Conservation (phyloP, 2,329 filamentous ascomycete genomes). For the Aspergillus sp. region DNA sequence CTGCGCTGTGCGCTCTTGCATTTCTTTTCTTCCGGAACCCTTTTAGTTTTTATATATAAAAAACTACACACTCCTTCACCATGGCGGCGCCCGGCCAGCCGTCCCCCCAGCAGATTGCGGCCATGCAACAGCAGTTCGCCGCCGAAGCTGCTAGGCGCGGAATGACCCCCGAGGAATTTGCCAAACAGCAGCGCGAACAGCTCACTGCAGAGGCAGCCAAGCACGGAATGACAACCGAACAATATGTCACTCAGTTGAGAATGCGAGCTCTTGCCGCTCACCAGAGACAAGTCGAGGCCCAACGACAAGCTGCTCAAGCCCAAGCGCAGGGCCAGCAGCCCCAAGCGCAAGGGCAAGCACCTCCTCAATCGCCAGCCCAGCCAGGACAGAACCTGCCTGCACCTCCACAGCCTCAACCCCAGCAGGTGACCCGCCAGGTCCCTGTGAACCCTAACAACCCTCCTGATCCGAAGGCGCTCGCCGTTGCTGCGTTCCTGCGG, state of each 20-base stretch:
- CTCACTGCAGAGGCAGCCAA: slow-evolving; percentile 52
- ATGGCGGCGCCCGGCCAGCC: slow-evolving; percentile 53
- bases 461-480: slow-evolving; percentile 83
- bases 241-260: slow-evolving; percentile 49
- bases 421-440: slow-evolving; percentile 45
- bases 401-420: slow-evolving; percentile 36
- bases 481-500: slow-evolving; percentile 84
- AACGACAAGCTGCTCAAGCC: slow-evolving; percentile 31
- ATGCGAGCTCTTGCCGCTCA: slow-evolving; percentile 51
- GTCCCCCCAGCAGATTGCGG: slow-evolving; percentile 78
- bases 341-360: slow-evolving; percentile 21
- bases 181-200: slow-evolving; percentile 59
- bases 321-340: slow-evolving; percentile 7
- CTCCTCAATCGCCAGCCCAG: slow-evolving; percentile 22
- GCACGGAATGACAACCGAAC: slow-evolving; percentile 54
- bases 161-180: slow-evolving; percentile 81
- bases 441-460: slow-evolving; percentile 56
- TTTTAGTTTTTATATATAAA: neutral
- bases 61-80: slow-evolving; percentile 9
- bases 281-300: slow-evolving; percentile 38
- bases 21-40: neutral
- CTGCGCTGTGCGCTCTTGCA: neutral
- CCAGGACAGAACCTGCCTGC: slow-evolving; percentile 39
- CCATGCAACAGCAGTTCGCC: slow-evolving; percentile 80
- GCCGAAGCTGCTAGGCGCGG: slow-evolving; percentile 81